phyloP scores from a whole-genome alignment of 441 rosid species.

The Pelargonium cotyledonis region DNA sequence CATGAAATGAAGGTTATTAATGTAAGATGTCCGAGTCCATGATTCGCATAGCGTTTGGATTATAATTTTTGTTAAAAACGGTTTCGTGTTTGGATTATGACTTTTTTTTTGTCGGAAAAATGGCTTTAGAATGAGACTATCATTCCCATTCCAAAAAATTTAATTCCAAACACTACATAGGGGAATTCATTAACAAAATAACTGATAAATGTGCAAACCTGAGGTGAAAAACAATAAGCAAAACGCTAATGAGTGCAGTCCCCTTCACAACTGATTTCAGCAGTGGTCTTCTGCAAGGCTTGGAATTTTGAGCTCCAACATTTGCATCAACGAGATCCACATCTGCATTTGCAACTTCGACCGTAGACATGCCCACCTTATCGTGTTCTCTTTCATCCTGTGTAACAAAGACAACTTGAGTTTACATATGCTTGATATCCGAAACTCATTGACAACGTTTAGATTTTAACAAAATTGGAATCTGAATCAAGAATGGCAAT shows the following conservation, averaged over 20 bases:
- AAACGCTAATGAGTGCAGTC: slow-evolving; percentile 23
- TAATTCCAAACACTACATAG: no score
- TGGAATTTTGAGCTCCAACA: slow-evolving; percentile 4
- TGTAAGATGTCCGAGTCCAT: not conserved
- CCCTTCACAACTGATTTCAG: slow-evolving; percentile 26
- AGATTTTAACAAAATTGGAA: no score
- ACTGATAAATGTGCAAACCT: slow-evolving; percentile 18
- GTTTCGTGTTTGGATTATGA: not conserved
- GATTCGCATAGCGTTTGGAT: not conserved
- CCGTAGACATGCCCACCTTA: not conserved
- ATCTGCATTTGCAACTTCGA: slow-evolving; percentile 4
- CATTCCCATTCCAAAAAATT: no score
- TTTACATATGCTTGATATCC: not conserved
- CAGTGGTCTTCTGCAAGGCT: slow-evolving; percentile 20
- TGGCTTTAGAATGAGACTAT: no score
- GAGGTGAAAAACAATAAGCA: slow-evolving; percentile 23
- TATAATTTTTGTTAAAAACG: no score
- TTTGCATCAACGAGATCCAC: not conserved
- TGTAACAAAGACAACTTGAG: not conserved
- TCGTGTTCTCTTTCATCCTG: slow-evolving; percentile 14
- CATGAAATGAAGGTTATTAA: no score
- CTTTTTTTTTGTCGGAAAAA: no score
- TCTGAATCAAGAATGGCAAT: no score
- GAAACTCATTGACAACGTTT: no score
- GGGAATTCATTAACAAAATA: not conserved